phyloP scores from a whole-genome alignment of 2,329 filamentous ascomycete genomes.

The Claviceps paspali region DNA sequence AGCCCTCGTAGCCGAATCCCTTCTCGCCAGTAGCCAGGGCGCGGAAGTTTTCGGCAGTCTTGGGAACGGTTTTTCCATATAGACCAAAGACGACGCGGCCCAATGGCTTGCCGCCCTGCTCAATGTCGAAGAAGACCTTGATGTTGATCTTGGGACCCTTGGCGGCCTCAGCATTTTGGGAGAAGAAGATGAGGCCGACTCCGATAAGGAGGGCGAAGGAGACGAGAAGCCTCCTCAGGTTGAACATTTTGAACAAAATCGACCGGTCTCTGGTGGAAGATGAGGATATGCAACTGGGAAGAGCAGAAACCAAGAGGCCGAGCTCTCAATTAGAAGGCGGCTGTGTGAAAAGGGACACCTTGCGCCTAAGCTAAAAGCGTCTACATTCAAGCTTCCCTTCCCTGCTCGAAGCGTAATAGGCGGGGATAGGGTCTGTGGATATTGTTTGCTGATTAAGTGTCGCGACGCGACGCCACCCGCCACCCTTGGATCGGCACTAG shows the following conservation, averaged over 20 bases:
- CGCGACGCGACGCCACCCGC: no score
- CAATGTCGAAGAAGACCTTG: conserved; percentile 85
- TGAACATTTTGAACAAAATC: conserved; percentile 47
- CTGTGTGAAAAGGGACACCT: conserved; percentile 11
- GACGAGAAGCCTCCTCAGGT: conserved; percentile 53
- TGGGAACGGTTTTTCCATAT: conserved; percentile 75
- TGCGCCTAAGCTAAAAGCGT: conserved; percentile 5
- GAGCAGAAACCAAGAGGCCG: no score
- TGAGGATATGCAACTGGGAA: conserved; percentile 4
- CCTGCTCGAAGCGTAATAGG: not conserved
- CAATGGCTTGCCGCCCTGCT: conserved; percentile 56
- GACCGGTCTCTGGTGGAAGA: not conserved
- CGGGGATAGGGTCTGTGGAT: no score
- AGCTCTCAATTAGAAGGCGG: no score
- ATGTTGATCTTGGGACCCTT: conserved; percentile 92
- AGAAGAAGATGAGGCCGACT: conserved; percentile 58
- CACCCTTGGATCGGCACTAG: not conserved
- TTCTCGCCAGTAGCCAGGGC: conserved; percentile 74
- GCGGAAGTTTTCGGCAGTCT: conserved; percentile 61
- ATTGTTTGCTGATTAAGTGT: no score
- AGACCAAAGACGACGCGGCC: conserved; percentile 69
- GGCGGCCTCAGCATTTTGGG: conserved; percentile 55
- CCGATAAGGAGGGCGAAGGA: conserved; percentile 64
- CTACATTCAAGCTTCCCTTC: not conserved
- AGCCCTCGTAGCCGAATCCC: conserved; percentile 70